Base-by-base conservation (phyloP, 805 yeast species). In the Ogataea paradorogensis region DNA sequence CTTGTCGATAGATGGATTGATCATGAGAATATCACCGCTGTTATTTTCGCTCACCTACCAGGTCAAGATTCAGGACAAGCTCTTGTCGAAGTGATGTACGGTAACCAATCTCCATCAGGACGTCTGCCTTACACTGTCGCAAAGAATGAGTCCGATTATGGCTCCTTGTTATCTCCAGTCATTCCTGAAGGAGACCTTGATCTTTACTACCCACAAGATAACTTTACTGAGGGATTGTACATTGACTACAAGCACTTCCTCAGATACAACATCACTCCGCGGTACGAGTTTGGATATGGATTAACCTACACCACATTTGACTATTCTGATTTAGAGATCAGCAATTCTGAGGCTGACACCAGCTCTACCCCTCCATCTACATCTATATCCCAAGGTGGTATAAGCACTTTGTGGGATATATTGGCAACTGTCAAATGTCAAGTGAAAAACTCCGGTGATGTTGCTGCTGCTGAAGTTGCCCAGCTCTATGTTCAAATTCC, bases 271-370 rank as follows among this genome's bases (percentile, higher is more conserved):
- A 72, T 78, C 30, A 66, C 67, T 46, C 82, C 84, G 15, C 59
- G 82, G 33, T 80, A 58, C 53, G 82, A 76, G 45, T 80, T 80
- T 57, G 85, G 84, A 3, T 76, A 54, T 61, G 85, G 85, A 7
- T 59, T 79, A 32, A 74, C 82, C 1, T 79, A 76, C 53, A 66
- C 82, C 3, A 65, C 63, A 22, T 71, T 71, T 43, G 57, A 51
- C 33, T 53, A 66, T 10, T 43, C 50, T 26, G 59, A 64, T 36
- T 38, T 46, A 15, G 21, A 33, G 20, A 33, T 48, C 20, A 23
- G 38, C 15, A 31, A 35, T 15, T 11, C 18, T 14, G 20, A 14
- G 29, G 23, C 39, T 30, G 25, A 34, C n/a, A 34, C 31, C 33
- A 18, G 31, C 7, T 28, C 15, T 15, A 9, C 18, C 11, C n/a